Evolutionary conservation across 208 protist genomes (phyloP).

Genomic region (Acanthamoeba triangularis): DNA sequence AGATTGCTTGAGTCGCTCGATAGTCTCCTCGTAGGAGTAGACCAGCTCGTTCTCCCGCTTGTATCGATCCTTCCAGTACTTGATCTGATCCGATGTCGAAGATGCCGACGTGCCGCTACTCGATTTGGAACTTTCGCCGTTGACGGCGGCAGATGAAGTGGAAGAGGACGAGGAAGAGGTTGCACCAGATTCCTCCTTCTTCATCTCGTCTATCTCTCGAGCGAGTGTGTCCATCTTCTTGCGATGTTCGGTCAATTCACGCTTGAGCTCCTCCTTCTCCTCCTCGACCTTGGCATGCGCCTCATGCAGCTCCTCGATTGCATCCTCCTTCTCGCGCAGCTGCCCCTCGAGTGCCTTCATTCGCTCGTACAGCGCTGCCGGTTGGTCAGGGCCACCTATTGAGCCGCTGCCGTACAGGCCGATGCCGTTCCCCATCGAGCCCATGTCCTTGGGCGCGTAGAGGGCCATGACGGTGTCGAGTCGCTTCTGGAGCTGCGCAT

Average conservation of each 20-base stretch:
- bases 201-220: background rate
- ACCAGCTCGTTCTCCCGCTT: conserved; percentile 58
- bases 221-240: conserved; percentile 24
- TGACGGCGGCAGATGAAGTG: background rate
- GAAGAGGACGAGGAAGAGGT: background rate
- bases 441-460: background rate
- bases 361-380: background rate
- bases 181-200: background rate
- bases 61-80: conserved; percentile 31
- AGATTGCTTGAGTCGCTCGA: conserved; percentile 22
- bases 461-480: conserved; percentile 20
- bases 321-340: conserved; percentile 43
- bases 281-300: conserved; percentile 36
- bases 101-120: background rate
- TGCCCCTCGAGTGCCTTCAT: background rate
- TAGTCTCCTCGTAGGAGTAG: conserved; percentile 55
- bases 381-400: background rate
- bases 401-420: background rate
- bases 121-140: too few relatives aligned
- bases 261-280: conserved; percentile 32
- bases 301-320: conserved; percentile 29
- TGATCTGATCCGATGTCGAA: background rate
- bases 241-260: background rate
- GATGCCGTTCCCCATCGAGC: background rate
- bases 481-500: background rate